A percentile compares a stretch with the other conserved stretches of the same genome.
Conservation (phyloP, 75 land plant genomes). For the Selaginella tamariscina region DNA sequence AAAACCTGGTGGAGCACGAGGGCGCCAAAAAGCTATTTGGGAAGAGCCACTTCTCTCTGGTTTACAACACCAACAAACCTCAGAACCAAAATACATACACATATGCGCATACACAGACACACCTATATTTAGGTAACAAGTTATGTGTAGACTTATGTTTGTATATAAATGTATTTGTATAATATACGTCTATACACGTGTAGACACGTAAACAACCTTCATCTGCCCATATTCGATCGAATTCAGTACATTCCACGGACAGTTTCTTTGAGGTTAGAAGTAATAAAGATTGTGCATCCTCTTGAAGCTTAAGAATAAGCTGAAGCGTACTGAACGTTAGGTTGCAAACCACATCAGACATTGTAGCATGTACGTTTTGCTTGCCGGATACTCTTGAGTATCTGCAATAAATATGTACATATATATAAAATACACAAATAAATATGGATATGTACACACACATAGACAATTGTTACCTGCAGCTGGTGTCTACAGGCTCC, state of each 20-base stretch:
- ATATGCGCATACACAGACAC: too few relatives aligned
- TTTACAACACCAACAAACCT: too few relatives aligned
- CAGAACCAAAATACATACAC: too few relatives aligned
- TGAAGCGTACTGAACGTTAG: slow-evolving; percentile 82
- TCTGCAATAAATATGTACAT: too few relatives aligned
- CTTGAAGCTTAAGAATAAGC: slow-evolving; percentile 73
- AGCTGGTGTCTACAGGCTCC: slow-evolving; percentile 85
- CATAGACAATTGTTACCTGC: too few relatives aligned
- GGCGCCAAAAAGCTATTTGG: slow-evolving; percentile 79
- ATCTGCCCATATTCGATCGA: slow-evolving; percentile 75
- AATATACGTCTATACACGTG: too few relatives aligned
- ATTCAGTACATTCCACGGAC: slow-evolving; percentile 60
- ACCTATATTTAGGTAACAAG: too few relatives aligned
- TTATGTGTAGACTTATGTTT: too few relatives aligned
- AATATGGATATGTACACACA: too few relatives aligned
- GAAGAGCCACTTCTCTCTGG: background rate
- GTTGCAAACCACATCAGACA: slow-evolving; percentile 73
- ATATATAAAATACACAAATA: too few relatives aligned
- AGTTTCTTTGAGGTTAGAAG: slow-evolving; percentile 59
- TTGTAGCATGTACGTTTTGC: slow-evolving; percentile 48
- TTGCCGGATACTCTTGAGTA: slow-evolving; percentile 67
- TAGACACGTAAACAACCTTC: slow-evolving; percentile 57
- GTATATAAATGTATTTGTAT: too few relatives aligned
- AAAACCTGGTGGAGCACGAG: slow-evolving; percentile 90
- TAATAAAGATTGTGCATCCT: slow-evolving; percentile 70